These are phyloP conservation scores for Parsonsia alboflavescens DNA, from an alignment of 257 asterid genomes.

Conservation along the genomic window DNA sequence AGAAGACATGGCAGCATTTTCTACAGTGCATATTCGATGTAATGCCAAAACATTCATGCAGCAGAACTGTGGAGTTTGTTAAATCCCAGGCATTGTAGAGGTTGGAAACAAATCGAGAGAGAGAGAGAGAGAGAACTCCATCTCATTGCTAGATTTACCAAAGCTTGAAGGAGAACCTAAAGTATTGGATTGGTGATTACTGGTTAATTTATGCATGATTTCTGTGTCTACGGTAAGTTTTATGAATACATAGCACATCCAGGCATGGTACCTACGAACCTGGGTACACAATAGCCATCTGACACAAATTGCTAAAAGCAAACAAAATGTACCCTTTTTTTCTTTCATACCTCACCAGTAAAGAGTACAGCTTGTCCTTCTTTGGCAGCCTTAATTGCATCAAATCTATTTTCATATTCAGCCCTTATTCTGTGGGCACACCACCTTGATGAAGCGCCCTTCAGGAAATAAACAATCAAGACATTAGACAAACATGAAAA, in stretches of 20 bases:
- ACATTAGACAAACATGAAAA: constrained; percentile 16
- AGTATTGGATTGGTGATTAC: background rate
- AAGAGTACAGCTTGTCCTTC: constrained; percentile 71
- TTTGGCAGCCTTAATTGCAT: constrained; percentile 68
- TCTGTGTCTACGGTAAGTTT: background rate
- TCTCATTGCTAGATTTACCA: background rate
- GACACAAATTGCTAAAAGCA: background rate
- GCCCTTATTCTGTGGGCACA: constrained; percentile 74
- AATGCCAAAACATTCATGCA: background rate
- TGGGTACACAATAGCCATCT: background rate
- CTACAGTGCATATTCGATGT: background rate
- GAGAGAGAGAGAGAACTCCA: background rate
- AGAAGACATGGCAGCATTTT: background rate
- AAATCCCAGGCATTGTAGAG: background rate
- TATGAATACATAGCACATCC: background rate
- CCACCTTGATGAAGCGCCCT: constrained; percentile 92
- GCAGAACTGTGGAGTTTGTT: background rate
- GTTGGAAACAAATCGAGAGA: background rate
- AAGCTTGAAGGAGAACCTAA: background rate
- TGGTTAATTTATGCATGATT: too few species aligned
- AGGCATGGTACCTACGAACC: background rate
- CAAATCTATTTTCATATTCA: constrained; percentile 55
- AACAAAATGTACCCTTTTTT: constrained; percentile 6
- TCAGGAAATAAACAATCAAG: constrained; percentile 22
- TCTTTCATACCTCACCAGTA: constrained; percentile 77